These are phyloP conservation scores for Theobroma grandiflorum DNA, from an alignment of 441 rosid genomes.

Conservation along the genomic window DNA sequence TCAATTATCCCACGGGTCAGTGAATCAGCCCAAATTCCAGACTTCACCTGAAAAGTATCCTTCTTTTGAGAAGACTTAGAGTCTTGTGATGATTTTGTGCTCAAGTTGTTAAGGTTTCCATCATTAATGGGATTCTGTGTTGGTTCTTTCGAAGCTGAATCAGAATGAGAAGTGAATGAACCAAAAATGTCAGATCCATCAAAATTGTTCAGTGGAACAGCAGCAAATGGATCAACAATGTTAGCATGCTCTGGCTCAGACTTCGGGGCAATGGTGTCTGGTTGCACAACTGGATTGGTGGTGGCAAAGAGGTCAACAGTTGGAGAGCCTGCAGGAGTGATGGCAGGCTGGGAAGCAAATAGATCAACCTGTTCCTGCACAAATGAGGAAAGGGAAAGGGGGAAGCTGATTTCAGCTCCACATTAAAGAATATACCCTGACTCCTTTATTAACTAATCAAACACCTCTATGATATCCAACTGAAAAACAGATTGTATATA, in stretches of 20 bases:
- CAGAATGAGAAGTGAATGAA: constrained; percentile 68
- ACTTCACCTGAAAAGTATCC: constrained; percentile 79
- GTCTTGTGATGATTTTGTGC: constrained; percentile 46
- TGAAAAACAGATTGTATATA: not conserved
- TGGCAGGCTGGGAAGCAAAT: constrained; percentile 61
- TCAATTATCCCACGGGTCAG: constrained; percentile 96
- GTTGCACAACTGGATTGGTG: constrained; percentile 55
- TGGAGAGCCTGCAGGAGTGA: constrained; percentile 48
- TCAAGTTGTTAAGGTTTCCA: constrained; percentile 44
- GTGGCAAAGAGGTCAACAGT: constrained; percentile 68
- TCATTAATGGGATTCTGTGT: constrained; percentile 48
- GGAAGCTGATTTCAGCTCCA: constrained; percentile 7
- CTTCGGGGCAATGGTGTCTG: constrained; percentile 51
- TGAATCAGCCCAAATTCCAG: constrained; percentile 98
- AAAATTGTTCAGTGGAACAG: constrained; percentile 79
- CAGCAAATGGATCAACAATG: constrained; percentile 83
- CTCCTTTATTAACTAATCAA: not conserved
- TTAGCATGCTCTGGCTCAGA: constrained; percentile 44
- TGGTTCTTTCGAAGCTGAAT: constrained; percentile 50
- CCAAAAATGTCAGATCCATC: constrained; percentile 91
- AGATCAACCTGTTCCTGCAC: constrained; percentile 78
- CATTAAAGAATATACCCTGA: constrained; percentile 24
- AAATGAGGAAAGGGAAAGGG: not conserved
- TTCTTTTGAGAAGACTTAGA: constrained; percentile 59
- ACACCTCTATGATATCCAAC: constrained; percentile 11